Percentiles rank a stretch among this genome's conserved stretches.
phyloP scores from a whole-genome alignment of 148 eudicot species.

The Rhododendron vialii region DNA sequence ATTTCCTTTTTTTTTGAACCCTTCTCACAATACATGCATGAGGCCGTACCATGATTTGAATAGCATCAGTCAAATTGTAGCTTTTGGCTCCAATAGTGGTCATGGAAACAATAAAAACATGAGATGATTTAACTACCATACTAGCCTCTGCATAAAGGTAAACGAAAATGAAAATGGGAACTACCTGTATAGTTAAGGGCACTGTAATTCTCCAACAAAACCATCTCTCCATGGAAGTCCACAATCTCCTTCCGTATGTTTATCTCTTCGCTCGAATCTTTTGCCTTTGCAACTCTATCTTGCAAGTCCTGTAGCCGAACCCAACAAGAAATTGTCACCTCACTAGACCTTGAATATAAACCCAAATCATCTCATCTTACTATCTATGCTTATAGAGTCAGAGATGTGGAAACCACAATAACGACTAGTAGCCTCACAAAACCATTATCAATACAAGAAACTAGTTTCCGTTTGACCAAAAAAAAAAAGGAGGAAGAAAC shows the following conservation, averaged over 20 bases:
- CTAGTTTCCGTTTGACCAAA: background rate
- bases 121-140: background rate
- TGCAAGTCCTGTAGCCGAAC: constrained; percentile 46
- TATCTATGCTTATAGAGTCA: background rate
- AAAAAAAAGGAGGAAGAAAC: background rate
- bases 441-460: background rate
- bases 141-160: background rate
- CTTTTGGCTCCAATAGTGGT: background rate
- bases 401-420: background rate
- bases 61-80: background rate
- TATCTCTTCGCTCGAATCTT: constrained; percentile 43
- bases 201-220: constrained; percentile 76
- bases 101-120: background rate
- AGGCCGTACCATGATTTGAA: background rate
- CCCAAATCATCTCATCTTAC: background rate
- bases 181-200: constrained; percentile 81
- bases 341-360: background rate
- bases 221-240: constrained; percentile 90
- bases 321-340: background rate
- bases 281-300: constrained; percentile 57
- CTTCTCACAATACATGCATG: background rate
- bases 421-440: background rate
- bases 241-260: constrained; percentile 61
- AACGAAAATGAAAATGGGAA: background rate
- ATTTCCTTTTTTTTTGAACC: background rate